Base-by-base conservation (phyloP, 129 eudicot species). In the Calendula officinalis region DNA sequence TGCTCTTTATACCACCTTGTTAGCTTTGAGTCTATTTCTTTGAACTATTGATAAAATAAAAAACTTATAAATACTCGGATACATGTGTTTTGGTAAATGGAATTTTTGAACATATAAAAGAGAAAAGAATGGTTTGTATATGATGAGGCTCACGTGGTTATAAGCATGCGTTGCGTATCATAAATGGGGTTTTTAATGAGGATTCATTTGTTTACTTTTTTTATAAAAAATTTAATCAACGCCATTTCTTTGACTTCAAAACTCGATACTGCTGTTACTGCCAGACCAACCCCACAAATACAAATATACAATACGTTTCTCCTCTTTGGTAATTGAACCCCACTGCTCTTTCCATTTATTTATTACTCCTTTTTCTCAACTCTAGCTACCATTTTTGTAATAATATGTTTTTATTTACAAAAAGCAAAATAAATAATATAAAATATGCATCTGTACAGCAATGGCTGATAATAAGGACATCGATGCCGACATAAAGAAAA, bases 241-340 rank as follows among this genome's bases (percentile, higher is more conserved):
- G 16, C 59, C 47, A 48, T 51, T 66, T 38, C 13, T 66, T 66
- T 66, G 70, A 66, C 70, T 66, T 59, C 14, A 59, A 13, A 38
- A 37, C 35, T 39, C 34, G 48, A 37, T 39, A 13, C 48, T 52
- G 45, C 36, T 59, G 46, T 46, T 38, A 13, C 8, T 7, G 14
- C 61, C 10, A 56, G 56, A 41, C 12, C 15, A 45, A 45, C 51
- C 51, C 51, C 14, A 52, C 57, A 51, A 52, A 33, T 17, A 8
- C 11, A 51, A 11, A 17, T 15, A 51, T 17, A 22, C 57, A 57
- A 3, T 59, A 38, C 65, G n/a, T 59, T 22, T 16, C 34, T 66
- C 4, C 34, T 50, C 39, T 49, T 66, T 51, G 60, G 70, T 66
- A 51, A 37, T 41, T 50, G 39, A 13, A 49, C 60, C 37, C 46